Percentiles rank a stretch among this genome's conserved stretches.
These are phyloP conservation scores for Calonectria henricotiae DNA, from an alignment of 2,329 filamentous ascomycete genomes.

Conservation along the genomic window DNA sequence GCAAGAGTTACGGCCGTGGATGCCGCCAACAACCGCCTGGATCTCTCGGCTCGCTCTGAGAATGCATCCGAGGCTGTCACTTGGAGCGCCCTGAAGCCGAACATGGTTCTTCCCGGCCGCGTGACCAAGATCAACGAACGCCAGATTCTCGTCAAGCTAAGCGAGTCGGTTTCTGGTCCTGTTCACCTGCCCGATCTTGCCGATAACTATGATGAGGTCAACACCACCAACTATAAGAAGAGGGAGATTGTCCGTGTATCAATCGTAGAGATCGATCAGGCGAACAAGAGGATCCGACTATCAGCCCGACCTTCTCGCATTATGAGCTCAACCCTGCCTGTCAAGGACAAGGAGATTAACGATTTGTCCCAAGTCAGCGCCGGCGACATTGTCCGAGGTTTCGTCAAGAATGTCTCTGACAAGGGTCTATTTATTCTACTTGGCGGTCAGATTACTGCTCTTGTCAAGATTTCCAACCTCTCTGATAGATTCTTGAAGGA, in stretches of 20 bases:
- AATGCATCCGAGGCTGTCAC: slow-evolving; percentile 67
- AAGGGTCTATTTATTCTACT: slow-evolving; percentile 91
- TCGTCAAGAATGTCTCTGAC: slow-evolving; percentile 91
- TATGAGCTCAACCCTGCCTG: slow-evolving; percentile 85
- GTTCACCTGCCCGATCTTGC: slow-evolving; percentile 87
- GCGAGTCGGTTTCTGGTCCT: slow-evolving; percentile 83
- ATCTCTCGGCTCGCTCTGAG: slow-evolving; percentile 84
- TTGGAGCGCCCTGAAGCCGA: slow-evolving; percentile 81
- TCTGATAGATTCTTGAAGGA: slow-evolving; percentile 95
- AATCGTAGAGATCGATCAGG: slow-evolving; percentile 83
- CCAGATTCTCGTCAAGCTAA: slow-evolving; percentile 88
- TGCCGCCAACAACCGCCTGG: slow-evolving; percentile 80
- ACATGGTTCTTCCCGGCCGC: slow-evolving; percentile 86
- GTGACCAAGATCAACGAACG: slow-evolving; percentile 90
- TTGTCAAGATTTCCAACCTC: slow-evolving; percentile 89
- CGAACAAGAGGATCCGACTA: slow-evolving; percentile 88
- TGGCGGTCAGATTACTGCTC: slow-evolving; percentile 85
- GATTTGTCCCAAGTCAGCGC: slow-evolving; percentile 79
- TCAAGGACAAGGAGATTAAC: slow-evolving; percentile 86
- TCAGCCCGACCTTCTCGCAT: slow-evolving; percentile 91
- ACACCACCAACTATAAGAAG: slow-evolving; percentile 82
- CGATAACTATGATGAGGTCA: slow-evolving; percentile 88
- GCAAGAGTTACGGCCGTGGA: slow-evolving; percentile 86
- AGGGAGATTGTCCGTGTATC: slow-evolving; percentile 93
- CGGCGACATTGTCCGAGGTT: slow-evolving; percentile 89